These are phyloP conservation scores for Pseudocercospora pini-densiflorae DNA, from an alignment of 2,329 filamentous ascomycete genomes.

Conservation along the genomic window DNA sequence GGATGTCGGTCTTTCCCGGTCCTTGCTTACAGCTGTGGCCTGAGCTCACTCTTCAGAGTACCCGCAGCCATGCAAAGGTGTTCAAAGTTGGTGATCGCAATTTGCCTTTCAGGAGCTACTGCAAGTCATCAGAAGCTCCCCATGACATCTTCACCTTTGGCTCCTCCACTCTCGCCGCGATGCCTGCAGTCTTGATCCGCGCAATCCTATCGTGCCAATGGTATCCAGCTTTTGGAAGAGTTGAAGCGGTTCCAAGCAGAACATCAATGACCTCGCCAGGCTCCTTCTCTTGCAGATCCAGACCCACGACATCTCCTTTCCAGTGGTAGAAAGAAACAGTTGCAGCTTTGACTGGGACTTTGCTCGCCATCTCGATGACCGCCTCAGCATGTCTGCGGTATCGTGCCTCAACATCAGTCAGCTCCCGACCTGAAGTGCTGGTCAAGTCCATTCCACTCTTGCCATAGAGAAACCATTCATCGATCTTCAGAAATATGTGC, in stretches of 20 bases:
- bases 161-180: neutral
- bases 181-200: neutral
- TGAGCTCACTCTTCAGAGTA: neutral
- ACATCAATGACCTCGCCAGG: conserved; percentile 12
- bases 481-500: conserved; percentile 17
- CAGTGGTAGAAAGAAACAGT: conserved; percentile 15
- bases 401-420: conserved; percentile 2
- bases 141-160: neutral
- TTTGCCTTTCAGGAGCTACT: neutral
- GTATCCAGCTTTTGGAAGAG: neutral
- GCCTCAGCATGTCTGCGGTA: conserved; percentile 14
- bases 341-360: conserved; percentile 3
- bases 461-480: conserved; percentile 18
- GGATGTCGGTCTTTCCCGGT: too few species aligned
- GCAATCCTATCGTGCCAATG: neutral
- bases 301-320: conserved; percentile 7
- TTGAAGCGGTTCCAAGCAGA: neutral
- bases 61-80: neutral
- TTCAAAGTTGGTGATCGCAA: too few species aligned
- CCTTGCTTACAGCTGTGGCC: neutral
- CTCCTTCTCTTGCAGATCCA: conserved; percentile 1
- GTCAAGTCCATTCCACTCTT: conserved; percentile 6
- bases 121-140: conserved; percentile 1
- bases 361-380: conserved; percentile 8
- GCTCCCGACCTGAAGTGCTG: neutral